Percentiles rank a stretch among this genome's conserved stretches.
These are phyloP conservation scores for Trichoderma aggressivum DNA, from an alignment of 2,329 filamentous ascomycete genomes.

Conservation along the genomic window DNA sequence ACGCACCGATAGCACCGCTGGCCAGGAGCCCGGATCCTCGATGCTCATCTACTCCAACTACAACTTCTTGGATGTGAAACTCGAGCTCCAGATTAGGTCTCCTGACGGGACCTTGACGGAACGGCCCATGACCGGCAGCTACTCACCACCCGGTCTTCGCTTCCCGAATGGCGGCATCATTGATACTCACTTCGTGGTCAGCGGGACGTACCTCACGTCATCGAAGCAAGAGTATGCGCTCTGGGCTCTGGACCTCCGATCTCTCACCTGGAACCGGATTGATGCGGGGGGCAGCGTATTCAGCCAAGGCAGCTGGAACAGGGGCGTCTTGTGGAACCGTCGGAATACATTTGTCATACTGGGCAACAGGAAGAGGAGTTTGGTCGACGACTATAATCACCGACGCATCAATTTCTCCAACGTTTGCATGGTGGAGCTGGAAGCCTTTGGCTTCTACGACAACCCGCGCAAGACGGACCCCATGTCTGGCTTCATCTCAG, in stretches of 20 bases:
- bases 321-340: constrained; percentile 87
- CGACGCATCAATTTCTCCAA: constrained; percentile 96
- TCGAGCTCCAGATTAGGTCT: constrained; percentile 85
- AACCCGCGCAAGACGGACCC: constrained; percentile 79
- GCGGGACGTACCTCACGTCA: constrained; percentile 93
- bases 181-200: constrained; percentile 94
- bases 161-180: constrained; percentile 96
- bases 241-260: constrained; percentile 88
- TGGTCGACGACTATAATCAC: constrained; percentile 98
- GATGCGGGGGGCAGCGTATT: constrained; percentile 94
- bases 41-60: constrained; percentile 99
- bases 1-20: constrained; percentile 45
- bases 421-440: constrained; percentile 92
- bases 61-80: constrained; percentile 94
- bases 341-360: constrained; percentile 95
- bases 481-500: constrained; percentile 79
- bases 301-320: constrained; percentile 96
- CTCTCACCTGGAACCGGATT: constrained; percentile 89
- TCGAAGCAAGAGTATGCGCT: constrained; percentile 98
- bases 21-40: constrained; percentile 57
- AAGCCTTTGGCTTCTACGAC: constrained; percentile 95
- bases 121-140: constrained; percentile 80
- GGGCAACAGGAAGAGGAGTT: constrained; percentile 85
- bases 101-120: constrained; percentile 82
- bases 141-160: constrained; percentile 85